Base-by-base conservation (phyloP, 345 rosid genomes). In the Gossypium turneri region DNA sequence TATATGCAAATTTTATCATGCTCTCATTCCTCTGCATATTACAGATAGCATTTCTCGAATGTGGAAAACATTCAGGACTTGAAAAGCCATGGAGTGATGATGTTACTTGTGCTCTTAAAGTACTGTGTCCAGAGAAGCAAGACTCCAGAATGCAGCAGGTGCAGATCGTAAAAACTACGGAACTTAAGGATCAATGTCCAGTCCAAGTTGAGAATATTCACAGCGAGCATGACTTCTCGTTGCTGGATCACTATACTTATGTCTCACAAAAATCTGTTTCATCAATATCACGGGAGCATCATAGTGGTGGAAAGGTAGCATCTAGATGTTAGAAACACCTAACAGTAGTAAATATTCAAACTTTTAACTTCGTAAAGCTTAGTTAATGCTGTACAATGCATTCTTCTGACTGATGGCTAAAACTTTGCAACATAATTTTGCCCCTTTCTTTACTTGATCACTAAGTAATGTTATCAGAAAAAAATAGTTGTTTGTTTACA, bases 131-230 rank as follows among this genome's bases (percentile, higher is more conserved):
- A 12, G 69, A 79, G 75, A 80, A 77, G 80, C 87, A 77, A 4
- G 83, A 80, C 61, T 77, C 81, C 76, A 60, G 20, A 34, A 76
- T 74, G 67, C 85, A 61, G 86, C 80, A 71, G 45, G 70, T 22
- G 69, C 70, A 70, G 81, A 44, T 44, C 27, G 72, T 72, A 52
- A 84, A 82, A 73, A 72, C 58, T 50, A 27, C 55, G 43, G 75
- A 79, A n/a, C 52, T 66, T 20, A 64, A 66, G 68, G 85, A 83
- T 53, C 89, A 85, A 57, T 90, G 88, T 79, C 89, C 88, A 4
- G 80, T 78, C 70, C 73, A 67, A 75, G 81, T 75, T 78, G 80
- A 71, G 50, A 71, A 75, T 48, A 51, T 69, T 66, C 72, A 43
- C 22, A 17, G 67, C 68, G 78, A 75, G 67, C 77, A 65, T 76